Conservation (phyloP, 2,329 filamentous ascomycete species). For the Fusarium miscanthi region DNA sequence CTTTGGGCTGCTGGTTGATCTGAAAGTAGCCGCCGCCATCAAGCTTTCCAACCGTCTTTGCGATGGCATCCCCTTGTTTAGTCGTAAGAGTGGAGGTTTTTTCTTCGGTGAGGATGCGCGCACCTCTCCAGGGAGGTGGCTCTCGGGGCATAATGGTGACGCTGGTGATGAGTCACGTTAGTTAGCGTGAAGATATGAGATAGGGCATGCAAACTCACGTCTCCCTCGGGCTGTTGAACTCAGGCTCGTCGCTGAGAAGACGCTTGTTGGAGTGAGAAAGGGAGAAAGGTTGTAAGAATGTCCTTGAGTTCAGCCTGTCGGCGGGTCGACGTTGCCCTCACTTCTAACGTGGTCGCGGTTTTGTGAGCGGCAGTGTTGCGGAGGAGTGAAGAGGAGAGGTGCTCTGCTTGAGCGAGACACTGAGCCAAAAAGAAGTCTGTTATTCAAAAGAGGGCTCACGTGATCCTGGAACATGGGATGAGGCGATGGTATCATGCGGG, state of each 20-base stretch:
- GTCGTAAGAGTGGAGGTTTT: too few relatives aligned
- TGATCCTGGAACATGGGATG: neutral
- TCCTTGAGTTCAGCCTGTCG: fast-evolving
- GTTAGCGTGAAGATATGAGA: fast-evolving
- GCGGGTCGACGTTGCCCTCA: fast-evolving
- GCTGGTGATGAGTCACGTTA: neutral
- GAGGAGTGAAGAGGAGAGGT: fast-evolving
- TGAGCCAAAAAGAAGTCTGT: fast-evolving
- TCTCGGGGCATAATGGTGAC: neutral
- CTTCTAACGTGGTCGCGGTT: fast-evolving
- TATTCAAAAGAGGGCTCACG: neutral
- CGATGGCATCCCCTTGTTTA: too few relatives aligned
- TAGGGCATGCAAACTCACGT: neutral
- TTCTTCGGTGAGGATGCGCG: fast-evolving
- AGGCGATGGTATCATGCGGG: too few relatives aligned
- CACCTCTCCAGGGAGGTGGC: neutral
- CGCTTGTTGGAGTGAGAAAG: fast-evolving
- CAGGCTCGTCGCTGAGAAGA: fast-evolving
- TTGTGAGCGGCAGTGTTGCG: fast-evolving
- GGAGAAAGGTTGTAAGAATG: fast-evolving
- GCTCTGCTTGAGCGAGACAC: neutral
- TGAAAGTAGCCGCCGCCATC: too few relatives aligned
- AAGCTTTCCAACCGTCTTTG: too few relatives aligned
- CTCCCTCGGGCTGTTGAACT: neutral
- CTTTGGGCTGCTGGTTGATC: too few relatives aligned